Evolutionary conservation across 805 yeast genomes (phyloP).

Genomic region (Saturnispora serradocipensis): DNA sequence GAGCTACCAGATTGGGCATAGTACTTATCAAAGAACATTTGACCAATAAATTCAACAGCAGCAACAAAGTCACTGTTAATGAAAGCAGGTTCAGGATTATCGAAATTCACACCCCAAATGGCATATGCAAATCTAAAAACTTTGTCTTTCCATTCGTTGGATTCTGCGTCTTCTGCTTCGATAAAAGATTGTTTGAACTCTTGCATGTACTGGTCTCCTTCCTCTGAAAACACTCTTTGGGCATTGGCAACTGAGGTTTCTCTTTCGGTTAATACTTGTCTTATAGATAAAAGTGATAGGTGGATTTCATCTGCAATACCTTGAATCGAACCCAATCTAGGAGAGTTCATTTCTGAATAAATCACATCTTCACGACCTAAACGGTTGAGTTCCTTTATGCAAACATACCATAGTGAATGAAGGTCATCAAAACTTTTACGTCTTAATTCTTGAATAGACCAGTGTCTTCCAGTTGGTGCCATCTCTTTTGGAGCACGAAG

Average conservation of each 20-base stretch:
- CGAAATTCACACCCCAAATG: slow-evolving; percentile 74
- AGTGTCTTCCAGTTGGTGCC: slow-evolving; percentile 54
- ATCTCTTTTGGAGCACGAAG: slow-evolving; percentile 51
- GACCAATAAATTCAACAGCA: slow-evolving; percentile 64
- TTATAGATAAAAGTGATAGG: slow-evolving; percentile 67
- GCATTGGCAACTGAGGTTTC: slow-evolving; percentile 61
- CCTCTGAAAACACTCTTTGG: slow-evolving; percentile 34
- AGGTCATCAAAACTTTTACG: slow-evolving; percentile 86
- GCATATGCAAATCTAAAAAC: slow-evolving; percentile 75
- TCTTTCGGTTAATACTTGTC: slow-evolving; percentile 82
- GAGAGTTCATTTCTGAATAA: slow-evolving; percentile 31
- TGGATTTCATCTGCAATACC: slow-evolving; percentile 35
- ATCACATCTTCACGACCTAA: slow-evolving; percentile 68
- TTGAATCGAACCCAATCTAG: slow-evolving; percentile 16
- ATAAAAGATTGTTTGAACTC: slow-evolving; percentile 55
- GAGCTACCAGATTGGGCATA: slow-evolving; percentile 24
- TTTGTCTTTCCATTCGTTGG: slow-evolving; percentile 52
- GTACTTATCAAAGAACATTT: slow-evolving; percentile 53
- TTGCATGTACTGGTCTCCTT: slow-evolving; percentile 39
- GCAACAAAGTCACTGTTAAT: slow-evolving; percentile 51
- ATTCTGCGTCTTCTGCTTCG: slow-evolving; percentile 43
- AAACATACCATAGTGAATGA: slow-evolving; percentile 84
- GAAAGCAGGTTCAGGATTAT: slow-evolving; percentile 45
- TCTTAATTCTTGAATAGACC: slow-evolving; percentile 85
- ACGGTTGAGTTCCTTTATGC: slow-evolving; percentile 73